These are phyloP conservation scores for Tolypocladium nubicola DNA, from an alignment of 2,329 filamentous ascomycete genomes.

Conservation along the genomic window DNA sequence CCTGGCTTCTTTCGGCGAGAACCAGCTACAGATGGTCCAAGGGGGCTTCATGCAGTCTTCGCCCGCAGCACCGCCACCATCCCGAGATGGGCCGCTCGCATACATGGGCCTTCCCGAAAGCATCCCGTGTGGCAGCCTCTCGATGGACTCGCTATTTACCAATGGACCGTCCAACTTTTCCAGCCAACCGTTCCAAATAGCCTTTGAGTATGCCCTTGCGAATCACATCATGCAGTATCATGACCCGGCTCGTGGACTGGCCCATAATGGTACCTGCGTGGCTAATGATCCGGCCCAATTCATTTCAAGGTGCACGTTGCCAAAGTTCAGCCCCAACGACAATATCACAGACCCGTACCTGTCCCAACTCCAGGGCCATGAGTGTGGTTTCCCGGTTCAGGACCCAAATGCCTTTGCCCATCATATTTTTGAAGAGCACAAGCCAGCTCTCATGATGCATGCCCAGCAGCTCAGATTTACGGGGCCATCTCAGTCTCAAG, in stretches of 20 bases:
- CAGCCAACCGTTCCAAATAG: slow-evolving; percentile 8
- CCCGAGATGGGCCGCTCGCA: slow-evolving; percentile 2
- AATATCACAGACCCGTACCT: slow-evolving; percentile 7
- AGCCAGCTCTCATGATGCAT: slow-evolving; percentile 5
- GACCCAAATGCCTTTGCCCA: slow-evolving; percentile 15
- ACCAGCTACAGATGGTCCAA: slow-evolving; percentile 5
- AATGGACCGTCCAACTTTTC: slow-evolving; percentile 3
- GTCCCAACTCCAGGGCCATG: slow-evolving; percentile 7
- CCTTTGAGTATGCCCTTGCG: slow-evolving; percentile 13
- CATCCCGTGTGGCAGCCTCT: slow-evolving; percentile 12
- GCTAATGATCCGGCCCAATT: slow-evolving; percentile 15
- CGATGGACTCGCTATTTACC: slow-evolving; percentile 7
- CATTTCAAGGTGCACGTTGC: slow-evolving; percentile 15
- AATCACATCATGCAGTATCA: slow-evolving; percentile 20
- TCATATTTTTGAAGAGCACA: slow-evolving; percentile 19
- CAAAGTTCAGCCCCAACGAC: slow-evolving; percentile 9
- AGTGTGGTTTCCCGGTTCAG: slow-evolving; percentile 18
- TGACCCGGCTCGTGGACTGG: slow-evolving; percentile 11
- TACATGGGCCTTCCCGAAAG: slow-evolving; percentile 6
- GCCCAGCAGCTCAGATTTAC: slow-evolving; percentile 5
- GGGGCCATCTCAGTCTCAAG: neutral
- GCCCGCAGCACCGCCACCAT: neutral
- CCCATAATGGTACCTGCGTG: slow-evolving; percentile 14
- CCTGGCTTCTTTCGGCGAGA: slow-evolving; percentile 19
- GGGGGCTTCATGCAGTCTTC: slow-evolving; percentile 6